phyloP scores from a whole-genome alignment of 2,329 filamentous ascomycete species.

The Fusarium miscanthi region DNA sequence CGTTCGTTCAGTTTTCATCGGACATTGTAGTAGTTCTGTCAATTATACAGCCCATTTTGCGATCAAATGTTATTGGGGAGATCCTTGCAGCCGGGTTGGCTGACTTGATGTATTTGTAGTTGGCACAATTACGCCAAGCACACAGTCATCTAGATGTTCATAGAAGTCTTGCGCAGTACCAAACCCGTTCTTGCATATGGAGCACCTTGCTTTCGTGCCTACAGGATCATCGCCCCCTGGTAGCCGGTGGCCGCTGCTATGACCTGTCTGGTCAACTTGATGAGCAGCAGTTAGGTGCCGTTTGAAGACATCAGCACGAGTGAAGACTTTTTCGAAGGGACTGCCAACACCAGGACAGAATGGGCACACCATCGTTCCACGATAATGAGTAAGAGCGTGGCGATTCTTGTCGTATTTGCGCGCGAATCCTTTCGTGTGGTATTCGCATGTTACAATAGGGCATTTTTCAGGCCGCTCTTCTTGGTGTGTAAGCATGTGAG shows the following conservation, averaged over 20 bases:
- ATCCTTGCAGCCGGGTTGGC: slow-evolving; percentile 25
- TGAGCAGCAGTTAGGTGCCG: slow-evolving; percentile 93
- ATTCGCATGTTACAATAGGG: slow-evolving; percentile 92
- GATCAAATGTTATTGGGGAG: slow-evolving; percentile 4
- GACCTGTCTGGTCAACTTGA: slow-evolving; percentile 91
- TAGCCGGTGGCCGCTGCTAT: slow-evolving; percentile 75
- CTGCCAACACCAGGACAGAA: slow-evolving; percentile 93
- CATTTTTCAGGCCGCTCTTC: slow-evolving; percentile 95
- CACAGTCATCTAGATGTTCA: slow-evolving; percentile 84
- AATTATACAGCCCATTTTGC: neutral
- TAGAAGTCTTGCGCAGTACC: slow-evolving; percentile 94
- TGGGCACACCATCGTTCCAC: slow-evolving; percentile 96
- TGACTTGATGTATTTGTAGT: slow-evolving; percentile 40
- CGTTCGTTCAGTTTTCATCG: slow-evolving; percentile 15
- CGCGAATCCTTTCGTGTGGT: slow-evolving; percentile 93
- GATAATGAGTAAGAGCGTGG: slow-evolving; percentile 96
- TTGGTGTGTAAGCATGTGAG: slow-evolving; percentile 97
- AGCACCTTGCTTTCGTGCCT: slow-evolving; percentile 81
- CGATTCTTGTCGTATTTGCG: slow-evolving; percentile 98
- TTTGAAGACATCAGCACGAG: slow-evolving; percentile 97
- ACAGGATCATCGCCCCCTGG: slow-evolving; percentile 33
- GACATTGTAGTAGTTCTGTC: neutral
- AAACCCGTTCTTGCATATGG: slow-evolving; percentile 85
- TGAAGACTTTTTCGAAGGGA: slow-evolving; percentile 93
- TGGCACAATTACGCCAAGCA: slow-evolving; percentile 67